phyloP scores from a whole-genome alignment of 2,329 filamentous ascomycete species.

The Colletotrichum magnum region DNA sequence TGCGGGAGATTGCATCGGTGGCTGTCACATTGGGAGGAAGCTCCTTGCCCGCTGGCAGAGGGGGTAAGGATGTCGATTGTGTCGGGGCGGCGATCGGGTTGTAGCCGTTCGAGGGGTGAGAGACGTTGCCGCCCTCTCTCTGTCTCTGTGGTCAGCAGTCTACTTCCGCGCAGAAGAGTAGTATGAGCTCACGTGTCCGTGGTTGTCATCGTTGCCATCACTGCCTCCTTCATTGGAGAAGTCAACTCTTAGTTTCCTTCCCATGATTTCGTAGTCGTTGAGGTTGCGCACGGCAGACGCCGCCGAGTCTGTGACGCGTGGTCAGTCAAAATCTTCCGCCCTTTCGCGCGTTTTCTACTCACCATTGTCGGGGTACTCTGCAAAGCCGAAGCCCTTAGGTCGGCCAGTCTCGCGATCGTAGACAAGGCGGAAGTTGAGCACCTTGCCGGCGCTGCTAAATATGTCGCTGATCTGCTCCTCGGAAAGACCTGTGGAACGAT shows the following conservation, averaged over 20 bases:
- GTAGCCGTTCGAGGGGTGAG: constrained; percentile 50
- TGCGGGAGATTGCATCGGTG: constrained; percentile 92
- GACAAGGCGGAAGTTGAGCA: constrained; percentile 92
- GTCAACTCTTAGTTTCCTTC: constrained; percentile 92
- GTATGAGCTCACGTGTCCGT: constrained; percentile 36
- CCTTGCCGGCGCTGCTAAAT: constrained; percentile 90
- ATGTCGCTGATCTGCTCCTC: constrained; percentile 97
- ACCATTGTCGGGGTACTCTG: constrained; percentile 94
- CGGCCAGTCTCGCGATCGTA: constrained; percentile 96
- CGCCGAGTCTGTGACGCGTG: constrained; percentile 72
- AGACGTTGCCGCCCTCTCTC: constrained; percentile 36
- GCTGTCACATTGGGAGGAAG: constrained; percentile 86
- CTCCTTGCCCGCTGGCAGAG: constrained; percentile 87
- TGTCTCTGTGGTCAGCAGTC: constrained; percentile 20
- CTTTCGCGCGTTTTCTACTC: neutral
- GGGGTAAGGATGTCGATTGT: constrained; percentile 75
- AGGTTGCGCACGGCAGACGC: constrained; percentile 95
- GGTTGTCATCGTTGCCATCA: constrained; percentile 70
- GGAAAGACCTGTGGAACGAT: constrained; percentile 80
- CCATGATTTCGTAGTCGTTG: constrained; percentile 96
- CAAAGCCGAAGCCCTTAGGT: constrained; percentile 96
- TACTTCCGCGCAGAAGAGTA: neutral
- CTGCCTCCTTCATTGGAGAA: constrained; percentile 93
- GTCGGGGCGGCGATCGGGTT: constrained; percentile 44
- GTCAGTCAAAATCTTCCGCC: neutral